Conservation (phyloP, 2,329 filamentous ascomycete species). For the Teratosphaeria nubilosa region DNA sequence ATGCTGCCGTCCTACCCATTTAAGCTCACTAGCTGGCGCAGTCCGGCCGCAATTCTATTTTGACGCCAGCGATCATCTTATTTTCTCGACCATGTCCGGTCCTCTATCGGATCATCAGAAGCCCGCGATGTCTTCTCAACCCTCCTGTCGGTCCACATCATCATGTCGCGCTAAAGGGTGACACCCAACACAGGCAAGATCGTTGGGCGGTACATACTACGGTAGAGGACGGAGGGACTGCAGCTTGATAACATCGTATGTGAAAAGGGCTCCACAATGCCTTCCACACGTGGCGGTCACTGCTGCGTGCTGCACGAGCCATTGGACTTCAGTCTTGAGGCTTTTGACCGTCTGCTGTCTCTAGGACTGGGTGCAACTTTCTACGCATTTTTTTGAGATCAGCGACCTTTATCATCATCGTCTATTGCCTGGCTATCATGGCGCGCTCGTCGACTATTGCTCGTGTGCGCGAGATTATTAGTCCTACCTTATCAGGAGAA, state of each 20-base stretch:
- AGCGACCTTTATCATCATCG: neutral
- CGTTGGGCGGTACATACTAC: neutral
- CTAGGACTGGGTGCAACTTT: neutral
- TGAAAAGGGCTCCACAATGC: neutral
- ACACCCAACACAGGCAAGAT: neutral
- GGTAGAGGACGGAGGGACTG: neutral
- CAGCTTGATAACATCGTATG: neutral
- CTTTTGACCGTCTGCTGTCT: neutral
- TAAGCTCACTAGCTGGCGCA: neutral
- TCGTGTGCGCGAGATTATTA: neutral
- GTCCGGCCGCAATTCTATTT: neutral
- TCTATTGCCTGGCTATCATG: neutral
- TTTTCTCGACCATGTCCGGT: neutral
- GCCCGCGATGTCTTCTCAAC: neutral
- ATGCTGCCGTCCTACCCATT: neutral
- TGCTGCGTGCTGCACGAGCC: neutral
- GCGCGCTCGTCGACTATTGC: neutral
- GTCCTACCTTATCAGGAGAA: neutral
- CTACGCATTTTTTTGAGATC: neutral
- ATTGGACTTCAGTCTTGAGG: neutral
- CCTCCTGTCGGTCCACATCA: neutral
- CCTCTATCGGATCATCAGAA: neutral
- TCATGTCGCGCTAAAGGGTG: neutral
- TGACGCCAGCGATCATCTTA: neutral
- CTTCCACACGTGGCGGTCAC: neutral